A percentile compares a stretch with the other conserved stretches of the same genome.
Evolutionary conservation across 1,139 yeast genomes (phyloP).

Genomic region (Meyerozyma elateridarum): DNA sequence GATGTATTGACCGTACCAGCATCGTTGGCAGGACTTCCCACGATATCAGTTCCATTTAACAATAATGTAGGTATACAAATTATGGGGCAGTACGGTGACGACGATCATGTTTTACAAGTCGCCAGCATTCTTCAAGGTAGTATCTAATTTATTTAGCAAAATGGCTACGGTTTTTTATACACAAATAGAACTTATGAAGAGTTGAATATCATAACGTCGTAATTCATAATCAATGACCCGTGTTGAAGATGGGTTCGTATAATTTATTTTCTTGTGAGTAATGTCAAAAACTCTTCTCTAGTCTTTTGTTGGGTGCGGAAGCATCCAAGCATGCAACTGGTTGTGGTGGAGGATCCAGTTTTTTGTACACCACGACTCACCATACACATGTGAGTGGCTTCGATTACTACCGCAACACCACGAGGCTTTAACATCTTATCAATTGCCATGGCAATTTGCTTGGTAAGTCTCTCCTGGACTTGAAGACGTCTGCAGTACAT

Average conservation of each 20-base stretch:
- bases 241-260: slow-evolving; percentile 5
- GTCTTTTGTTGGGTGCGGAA: slow-evolving; percentile 92
- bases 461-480: slow-evolving; percentile 94
- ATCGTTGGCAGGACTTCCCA: slow-evolving; percentile 87
- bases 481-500: slow-evolving; percentile 94
- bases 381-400: slow-evolving; percentile 99
- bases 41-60: slow-evolving; percentile 65
- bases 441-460: slow-evolving; percentile 94
- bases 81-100: slow-evolving; percentile 85
- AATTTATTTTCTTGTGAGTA: slow-evolving; percentile 51
- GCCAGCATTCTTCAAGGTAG: too few relatives aligned
- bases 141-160: too few relatives aligned
- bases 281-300: slow-evolving; percentile 90
- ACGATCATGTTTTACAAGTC: slow-evolving; percentile 49
- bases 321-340: slow-evolving; percentile 96
- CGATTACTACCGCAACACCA: slow-evolving; percentile 97
- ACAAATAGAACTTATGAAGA: slow-evolving; percentile 22
- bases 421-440: slow-evolving; percentile 87
- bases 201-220: slow-evolving; percentile 42
- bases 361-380: slow-evolving; percentile 97
- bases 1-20: slow-evolving; percentile 89
- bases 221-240: slow-evolving; percentile 10
- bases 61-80: slow-evolving; percentile 59
- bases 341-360: slow-evolving; percentile 87
- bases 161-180: too few relatives aligned